These are phyloP conservation scores for Apodospora peruviana DNA, from an alignment of 495 filamentous ascomycete species.

Conservation along the genomic window DNA sequence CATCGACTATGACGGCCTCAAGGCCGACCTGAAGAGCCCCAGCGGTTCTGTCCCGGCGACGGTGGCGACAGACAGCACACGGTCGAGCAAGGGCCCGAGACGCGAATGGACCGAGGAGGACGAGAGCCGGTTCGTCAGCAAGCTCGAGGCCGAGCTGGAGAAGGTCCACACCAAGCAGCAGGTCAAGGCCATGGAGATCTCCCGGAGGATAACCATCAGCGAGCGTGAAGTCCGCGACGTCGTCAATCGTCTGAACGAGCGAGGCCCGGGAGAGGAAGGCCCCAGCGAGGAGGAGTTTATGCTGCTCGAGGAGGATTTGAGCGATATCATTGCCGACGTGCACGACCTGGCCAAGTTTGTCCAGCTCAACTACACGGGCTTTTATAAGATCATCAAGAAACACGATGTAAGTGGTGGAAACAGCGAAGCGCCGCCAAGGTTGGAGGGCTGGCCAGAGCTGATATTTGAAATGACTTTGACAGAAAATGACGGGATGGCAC, in stretches of 20 bases:
- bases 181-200: conserved; percentile 90
- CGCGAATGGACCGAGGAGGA: conserved; percentile 86
- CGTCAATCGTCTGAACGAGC: conserved; percentile 61
- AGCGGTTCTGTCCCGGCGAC: conserved; percentile 44
- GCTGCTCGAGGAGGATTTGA: conserved; percentile 88
- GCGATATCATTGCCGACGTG: conserved; percentile 97
- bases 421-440: not conserved
- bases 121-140: conserved; percentile 78
- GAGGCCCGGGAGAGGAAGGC: conserved; percentile 47
- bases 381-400: conserved; percentile 99
- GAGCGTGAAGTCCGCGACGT: conserved; percentile 89
- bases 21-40: conserved; percentile 73
- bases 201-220: conserved; percentile 75
- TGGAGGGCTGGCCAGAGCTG: conserved; percentile 8
- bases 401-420: conserved; percentile 68
- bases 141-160: conserved; percentile 87
- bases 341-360: conserved; percentile 98
- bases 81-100: conserved; percentile 20
- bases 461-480: conserved; percentile 7
- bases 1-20: conserved; percentile 93
- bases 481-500: conserved; percentile 95
- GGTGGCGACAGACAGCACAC: conserved; percentile 9
- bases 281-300: conserved; percentile 89
- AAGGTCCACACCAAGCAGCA: conserved; percentile 97
- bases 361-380: conserved; percentile 96